Evolutionary conservation across 1,284 basidiomycete species (phyloP).

Genomic region (Sparassis latifolia): DNA sequence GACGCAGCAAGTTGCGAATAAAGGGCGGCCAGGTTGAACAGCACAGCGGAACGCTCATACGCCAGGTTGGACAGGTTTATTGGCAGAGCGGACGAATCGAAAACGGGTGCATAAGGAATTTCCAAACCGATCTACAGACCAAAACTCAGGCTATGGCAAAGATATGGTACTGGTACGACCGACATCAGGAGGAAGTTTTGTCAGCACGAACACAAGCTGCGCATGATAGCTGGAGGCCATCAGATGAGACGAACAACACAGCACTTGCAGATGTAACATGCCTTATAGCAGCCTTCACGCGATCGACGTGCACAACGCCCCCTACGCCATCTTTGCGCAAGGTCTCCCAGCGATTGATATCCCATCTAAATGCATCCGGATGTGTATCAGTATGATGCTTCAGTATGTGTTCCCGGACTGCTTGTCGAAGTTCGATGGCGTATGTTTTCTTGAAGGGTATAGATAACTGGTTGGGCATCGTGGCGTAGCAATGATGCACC

Average conservation of each 20-base stretch:
- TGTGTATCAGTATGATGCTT: constrained; percentile 67
- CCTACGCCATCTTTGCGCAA: constrained; percentile 61
- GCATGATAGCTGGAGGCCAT: constrained; percentile 70
- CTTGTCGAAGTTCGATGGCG: constrained; percentile 48
- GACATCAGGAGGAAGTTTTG: constrained; percentile 67
- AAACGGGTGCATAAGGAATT: constrained; percentile 73
- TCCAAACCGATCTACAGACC: constrained; percentile 63
- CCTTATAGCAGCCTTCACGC: constrained; percentile 26
- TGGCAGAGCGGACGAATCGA: constrained; percentile 49
- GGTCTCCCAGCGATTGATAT: constrained; percentile 67
- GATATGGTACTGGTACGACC: constrained; percentile 16
- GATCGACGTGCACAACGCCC: constrained; percentile 52
- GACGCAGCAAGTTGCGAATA: constrained; percentile 67
- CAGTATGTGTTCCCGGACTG: constrained; percentile 67
- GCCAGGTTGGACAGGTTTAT: constrained; percentile 65
- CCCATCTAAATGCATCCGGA: constrained; percentile 82
- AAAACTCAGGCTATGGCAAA: constrained; percentile 5
- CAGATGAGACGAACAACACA: constrained; percentile 4
- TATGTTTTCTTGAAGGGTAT: constrained; percentile 77
- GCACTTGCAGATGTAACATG: no score
- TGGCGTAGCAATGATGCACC: no score
- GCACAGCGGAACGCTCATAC: constrained; percentile 70
- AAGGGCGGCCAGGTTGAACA: constrained; percentile 83
- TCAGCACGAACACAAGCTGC: constrained; percentile 74
- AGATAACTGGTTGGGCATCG: constrained; percentile 74